These are phyloP conservation scores for Russula sp. DNA, from an alignment of 768 basidiomycete genomes.

Conservation along the genomic window DNA sequence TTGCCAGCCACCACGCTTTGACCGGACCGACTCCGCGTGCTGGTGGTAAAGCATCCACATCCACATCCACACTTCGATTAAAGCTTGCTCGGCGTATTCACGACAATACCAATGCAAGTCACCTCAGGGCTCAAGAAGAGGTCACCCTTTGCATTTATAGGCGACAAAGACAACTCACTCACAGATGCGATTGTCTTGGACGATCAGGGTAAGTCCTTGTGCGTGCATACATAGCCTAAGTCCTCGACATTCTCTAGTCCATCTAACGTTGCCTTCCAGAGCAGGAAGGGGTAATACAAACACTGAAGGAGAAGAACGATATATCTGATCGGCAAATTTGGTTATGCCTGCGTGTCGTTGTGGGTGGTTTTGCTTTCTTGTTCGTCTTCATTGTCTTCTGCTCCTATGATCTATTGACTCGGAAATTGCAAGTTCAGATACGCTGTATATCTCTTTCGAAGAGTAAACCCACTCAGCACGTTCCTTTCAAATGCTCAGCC, in stretches of 20 bases:
- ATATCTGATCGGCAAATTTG: conserved; percentile 37
- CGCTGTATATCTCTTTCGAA: conserved; percentile 35
- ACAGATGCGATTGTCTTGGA: conserved; percentile 4
- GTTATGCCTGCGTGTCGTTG: conserved; percentile 30
- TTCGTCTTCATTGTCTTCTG: conserved; percentile 5
- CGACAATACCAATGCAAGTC: not conserved
- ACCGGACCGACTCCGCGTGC: not conserved
- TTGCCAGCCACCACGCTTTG: not conserved
- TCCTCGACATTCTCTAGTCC: not conserved
- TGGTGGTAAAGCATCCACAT: too few relatives aligned
- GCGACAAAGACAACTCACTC: not conserved
- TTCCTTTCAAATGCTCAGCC: conserved; percentile 30
- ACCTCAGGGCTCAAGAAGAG: conserved; percentile 11
- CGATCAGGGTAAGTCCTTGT: conserved; percentile 4
- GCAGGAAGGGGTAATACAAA: conserved; percentile 52
- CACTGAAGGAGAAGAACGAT: conserved; percentile 39
- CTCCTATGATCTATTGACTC: not conserved
- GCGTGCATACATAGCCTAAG: not conserved
- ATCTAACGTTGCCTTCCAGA: conserved; percentile 32
- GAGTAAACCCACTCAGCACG: conserved; percentile 40
- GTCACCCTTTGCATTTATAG: conserved; percentile 1
- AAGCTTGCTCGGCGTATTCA: not conserved
- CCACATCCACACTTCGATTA: too few relatives aligned
- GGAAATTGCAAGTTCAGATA: conserved; percentile 12
- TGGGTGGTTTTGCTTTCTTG: conserved; percentile 5